Conservation (phyloP, 495 filamentous ascomycete genomes). For the Staphylotrichum tortipilum region DNA sequence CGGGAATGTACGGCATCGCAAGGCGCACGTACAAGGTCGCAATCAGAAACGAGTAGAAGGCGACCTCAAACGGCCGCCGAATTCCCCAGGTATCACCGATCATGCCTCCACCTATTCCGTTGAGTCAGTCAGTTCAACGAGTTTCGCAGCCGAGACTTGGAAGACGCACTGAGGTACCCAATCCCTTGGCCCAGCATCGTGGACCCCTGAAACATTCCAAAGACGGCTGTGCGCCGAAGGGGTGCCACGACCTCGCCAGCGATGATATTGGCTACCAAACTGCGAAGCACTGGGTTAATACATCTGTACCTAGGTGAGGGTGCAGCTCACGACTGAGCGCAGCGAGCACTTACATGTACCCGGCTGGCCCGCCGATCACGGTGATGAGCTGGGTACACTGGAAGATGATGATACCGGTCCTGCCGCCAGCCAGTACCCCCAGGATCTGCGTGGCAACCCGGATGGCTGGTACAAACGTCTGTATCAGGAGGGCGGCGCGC, state of each 20-base stretch:
- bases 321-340: too few relatives aligned
- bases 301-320: too few relatives aligned
- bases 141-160: not conserved
- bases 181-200: constrained; percentile 47
- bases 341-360: constrained; percentile 47
- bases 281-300: not conserved
- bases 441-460: constrained; percentile 46
- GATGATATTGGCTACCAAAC: constrained; percentile 46
- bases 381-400: constrained; percentile 49
- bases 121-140: not conserved
- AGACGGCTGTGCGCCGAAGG: constrained; percentile 40
- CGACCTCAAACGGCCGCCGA: constrained; percentile 44
- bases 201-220: constrained; percentile 47
- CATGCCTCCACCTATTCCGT: constrained; percentile 38
- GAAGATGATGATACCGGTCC: constrained; percentile 45
- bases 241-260: constrained; percentile 43
- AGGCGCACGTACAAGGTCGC: constrained; percentile 30
- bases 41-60: constrained; percentile 38
- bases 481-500: constrained; percentile 41
- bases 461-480: constrained; percentile 44
- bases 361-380: constrained; percentile 47
- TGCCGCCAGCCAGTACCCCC: constrained; percentile 42
- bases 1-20: constrained; percentile 34
- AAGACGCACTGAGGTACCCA: constrained; percentile 39
- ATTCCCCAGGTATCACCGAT: constrained; percentile 45